Evolutionary conservation across 768 basidiomycete species (phyloP), one percentile per base, ranked within the genome.

Genomic region (Panaeolus cyanescens): DNA sequence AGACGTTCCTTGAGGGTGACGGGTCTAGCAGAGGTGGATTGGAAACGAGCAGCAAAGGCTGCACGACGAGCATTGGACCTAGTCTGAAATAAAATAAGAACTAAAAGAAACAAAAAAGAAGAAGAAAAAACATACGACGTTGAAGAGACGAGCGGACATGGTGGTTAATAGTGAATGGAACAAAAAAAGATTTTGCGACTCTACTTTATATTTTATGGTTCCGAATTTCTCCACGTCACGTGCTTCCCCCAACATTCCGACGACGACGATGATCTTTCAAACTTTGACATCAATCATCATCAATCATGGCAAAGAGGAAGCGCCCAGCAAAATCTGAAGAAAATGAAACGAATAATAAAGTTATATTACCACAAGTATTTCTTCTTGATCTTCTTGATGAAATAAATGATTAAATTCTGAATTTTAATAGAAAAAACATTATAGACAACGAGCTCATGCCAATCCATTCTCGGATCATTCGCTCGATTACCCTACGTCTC

Each of bases 1-100:
- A 99, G 83, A 56, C 94, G 86, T 78, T 98, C 95, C 81, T 96
- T 96, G 73, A 99, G 85, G 28, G 93, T 87, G 62, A 85, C 82
- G 42, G 85, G 85, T 75, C 89, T 91, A 31, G 85, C 71, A 42
- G 81, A 76, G 15, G 88, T 81, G n/a, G 90, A 89, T 54, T 85
- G 85, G 68, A 88, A 85, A 58, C 88, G 83, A 65, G 80, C 80
- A 32, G 83, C 79, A 34, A 80, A 76, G 59, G 80, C 69, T 19
- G 77, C 68, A 65, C 80, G 84, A 68, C 79, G 74, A 66, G 74
- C 68, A 32, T 79, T 75, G 59, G 79, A 82, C 61, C 84, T 86
- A 32, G 84, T 82, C 85, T 87, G 66, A 61, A 62, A 58, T 56
- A 63, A 59, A 59, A 61, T 42, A 50, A 37, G 58, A 60, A 54